These are phyloP conservation scores for Aspergillus pseudoglaucus DNA, from an alignment of 2,329 filamentous ascomycete genomes.

Conservation along the genomic window DNA sequence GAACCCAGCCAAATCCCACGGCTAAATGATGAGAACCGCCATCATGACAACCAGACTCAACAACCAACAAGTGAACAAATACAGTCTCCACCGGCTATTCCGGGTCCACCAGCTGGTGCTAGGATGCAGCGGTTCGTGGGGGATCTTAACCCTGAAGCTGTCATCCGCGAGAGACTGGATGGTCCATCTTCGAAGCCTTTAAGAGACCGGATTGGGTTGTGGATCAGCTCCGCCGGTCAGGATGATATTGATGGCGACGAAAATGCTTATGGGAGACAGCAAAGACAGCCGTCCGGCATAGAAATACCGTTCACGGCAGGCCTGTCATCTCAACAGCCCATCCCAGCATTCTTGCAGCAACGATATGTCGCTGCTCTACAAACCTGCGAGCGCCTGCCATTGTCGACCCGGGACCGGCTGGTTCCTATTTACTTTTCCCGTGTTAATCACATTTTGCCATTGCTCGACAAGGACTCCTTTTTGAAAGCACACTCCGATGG, in stretches of 20 bases:
- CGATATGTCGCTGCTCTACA: conserved; percentile 19
- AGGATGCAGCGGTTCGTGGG: conserved; percentile 32
- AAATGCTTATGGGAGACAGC: not conserved
- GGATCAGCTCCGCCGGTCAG: conserved; percentile 20
- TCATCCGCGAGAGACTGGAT: conserved; percentile 28
- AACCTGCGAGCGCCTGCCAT: conserved; percentile 26
- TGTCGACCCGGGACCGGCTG: conserved; percentile 25
- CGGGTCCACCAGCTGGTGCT: conserved; percentile 6
- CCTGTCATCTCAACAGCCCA: not conserved
- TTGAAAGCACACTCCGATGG: conserved; percentile 18
- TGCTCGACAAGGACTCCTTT: conserved; percentile 26
- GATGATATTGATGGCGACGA: conserved; percentile 3
- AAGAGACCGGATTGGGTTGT: conserved; percentile 26
- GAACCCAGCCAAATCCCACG: conserved; percentile 1
- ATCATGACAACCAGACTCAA: not conserved
- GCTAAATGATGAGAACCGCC: not conserved
- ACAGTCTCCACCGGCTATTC: conserved; percentile 2
- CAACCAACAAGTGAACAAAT: not conserved
- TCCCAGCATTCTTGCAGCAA: conserved; percentile 16
- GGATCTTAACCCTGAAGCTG: conserved; percentile 36
- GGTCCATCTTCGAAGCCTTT: conserved; percentile 17
- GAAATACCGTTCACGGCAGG: not conserved
- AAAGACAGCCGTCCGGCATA: not conserved
- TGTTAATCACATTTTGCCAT: conserved; percentile 33
- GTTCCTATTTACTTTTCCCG: conserved; percentile 31